Evolutionary conservation across 2,329 filamentous ascomycete species (phyloP), one percentile per base, ranked within the genome.

Genomic region (Penicillium fuscoglaucum): DNA sequence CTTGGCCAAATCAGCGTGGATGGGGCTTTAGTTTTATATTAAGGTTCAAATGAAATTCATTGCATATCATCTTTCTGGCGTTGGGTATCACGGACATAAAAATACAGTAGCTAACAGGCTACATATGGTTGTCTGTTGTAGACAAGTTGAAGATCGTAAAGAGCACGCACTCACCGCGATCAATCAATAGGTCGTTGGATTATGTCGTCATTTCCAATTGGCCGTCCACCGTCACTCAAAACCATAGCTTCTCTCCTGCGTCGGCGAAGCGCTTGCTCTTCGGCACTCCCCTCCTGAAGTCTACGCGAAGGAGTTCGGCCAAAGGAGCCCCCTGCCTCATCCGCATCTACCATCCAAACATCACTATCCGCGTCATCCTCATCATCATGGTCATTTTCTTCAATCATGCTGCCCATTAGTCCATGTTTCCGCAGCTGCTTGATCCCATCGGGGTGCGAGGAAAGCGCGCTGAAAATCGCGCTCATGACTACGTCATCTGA

Each of bases 241-340:
- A 97, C 92, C 84, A 97, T 93, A 5, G 91, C 92, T 77, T 96
- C 91, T 64, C 92, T 83, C 69, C 93, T 84, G 50, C 90, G 83
- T 63, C 92, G 83, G 59, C 91, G 81, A 60, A 93, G 80, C 53
- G 88, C 84, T 68, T 90, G 87, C 72, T 93, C 90, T 61, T 75
- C 73, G 6, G 67, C 61, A 47, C 65, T 76, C 35, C 70, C 70
- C 54, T 73, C 71, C 26, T 66, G 72, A 12, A 68, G 55, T 62
- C 74, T 62, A 63, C 71, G 63, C 52, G 72, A 61, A 70, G 68
- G 61, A 71, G 72, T 46, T 48, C 63, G 65, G 15, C 63, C 61
- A 24, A 57, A 49, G 69, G 77, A 39, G 77, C 77, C 69, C 79
- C 80, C 63, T 72, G 84, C 70, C 74, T 83, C 68, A 71, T 83